Conservation (phyloP, 352 stramenopile genomes). For the Peronospora belbahrii region DNA sequence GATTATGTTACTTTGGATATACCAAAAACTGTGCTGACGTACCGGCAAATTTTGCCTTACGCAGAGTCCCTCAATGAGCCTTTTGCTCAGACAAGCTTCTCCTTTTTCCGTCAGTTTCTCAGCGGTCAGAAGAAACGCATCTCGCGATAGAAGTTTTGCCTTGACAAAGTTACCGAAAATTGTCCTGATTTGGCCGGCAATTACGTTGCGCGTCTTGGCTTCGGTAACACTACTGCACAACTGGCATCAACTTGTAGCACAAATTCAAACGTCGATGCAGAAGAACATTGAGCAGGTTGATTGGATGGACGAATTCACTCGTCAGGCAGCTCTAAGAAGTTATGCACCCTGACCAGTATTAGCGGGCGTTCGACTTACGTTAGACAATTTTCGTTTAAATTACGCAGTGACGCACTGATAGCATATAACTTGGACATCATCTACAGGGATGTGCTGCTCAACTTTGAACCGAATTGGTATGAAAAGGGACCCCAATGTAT, state of each 20-base stretch:
- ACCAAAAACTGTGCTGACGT: slow-evolving; percentile 43
- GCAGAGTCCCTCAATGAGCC: slow-evolving; percentile 37
- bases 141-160: slow-evolving; percentile 88
- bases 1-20: slow-evolving; percentile 33
- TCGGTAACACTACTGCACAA: slow-evolving; percentile 75
- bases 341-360: slow-evolving; percentile 66
- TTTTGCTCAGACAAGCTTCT: slow-evolving; percentile 86
- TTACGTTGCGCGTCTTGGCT: slow-evolving; percentile 87
- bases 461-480: no score
- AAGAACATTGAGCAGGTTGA: slow-evolving; percentile 67
- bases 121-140: slow-evolving; percentile 78
- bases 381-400: slow-evolving; percentile 50
- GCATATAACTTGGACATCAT: slow-evolving; percentile 48
- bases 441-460: no score
- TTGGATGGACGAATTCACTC: slow-evolving; percentile 87
- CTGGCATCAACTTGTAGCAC: slow-evolving; percentile 79
- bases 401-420: slow-evolving; percentile 30
- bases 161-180: slow-evolving; percentile 38
- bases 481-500: slow-evolving; percentile 44
- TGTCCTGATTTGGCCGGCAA: slow-evolving; percentile 83
- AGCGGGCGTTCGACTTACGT: slow-evolving; percentile 44
- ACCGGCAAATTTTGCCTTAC: slow-evolving; percentile 46
- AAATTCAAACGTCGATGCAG: slow-evolving; percentile 74
- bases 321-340: slow-evolving; percentile 82
- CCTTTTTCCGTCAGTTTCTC: slow-evolving; percentile 82